Base-by-base conservation (phyloP, 352 stramenopile genomes). In the Peronospora farinosa region DNA sequence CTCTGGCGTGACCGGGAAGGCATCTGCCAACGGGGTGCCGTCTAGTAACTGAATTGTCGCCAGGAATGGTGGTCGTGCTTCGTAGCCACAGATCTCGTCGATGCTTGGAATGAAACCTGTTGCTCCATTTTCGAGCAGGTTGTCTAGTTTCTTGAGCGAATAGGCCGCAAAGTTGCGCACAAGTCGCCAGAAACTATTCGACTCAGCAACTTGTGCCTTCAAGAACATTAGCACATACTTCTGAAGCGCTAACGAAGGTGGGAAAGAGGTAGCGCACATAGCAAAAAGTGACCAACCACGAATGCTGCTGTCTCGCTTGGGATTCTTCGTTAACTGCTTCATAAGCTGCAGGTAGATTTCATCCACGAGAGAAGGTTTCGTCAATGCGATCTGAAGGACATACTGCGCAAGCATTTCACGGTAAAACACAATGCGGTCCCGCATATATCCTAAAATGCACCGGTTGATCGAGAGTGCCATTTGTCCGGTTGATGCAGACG, bases 101-200 rank as follows among this genome's bases (percentile, higher is more conserved):
- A 97, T 84, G 21, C 73, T 95, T 5, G 92, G 92, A 35, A 97
- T 91, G 42, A 97, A 97, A n/a, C 89, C 92, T n/a, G 80, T 93
- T 0, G 87, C 68, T 11, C 88, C 89, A 17, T 88, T 74, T 16
- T 80, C 74, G 10, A 97, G 65, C 57, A 96, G 69, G 47, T 90
- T 89, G 47, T 98, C 89, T 6, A 98, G 67, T 31, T 92, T 95
- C 54, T 92, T 87, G 7, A 96, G 73, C 38, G 85, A 91, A 62
- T 96, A 97, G 0, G 74, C 65, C n/a, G 90, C 85, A 62, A 97
- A 96, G 53, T 91, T 93, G 17, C 81, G 77, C 32, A 95, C 73
- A 12, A 86, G 57, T 4, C 76, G 57, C 78, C 76, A 90, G 16
- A 86, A 87, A 46, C 71, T 84, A 60, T 86, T 88, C 5, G 74